phyloP scores from a whole-genome alignment of 331 rosid species.

The Stylosanthes scabra region DNA sequence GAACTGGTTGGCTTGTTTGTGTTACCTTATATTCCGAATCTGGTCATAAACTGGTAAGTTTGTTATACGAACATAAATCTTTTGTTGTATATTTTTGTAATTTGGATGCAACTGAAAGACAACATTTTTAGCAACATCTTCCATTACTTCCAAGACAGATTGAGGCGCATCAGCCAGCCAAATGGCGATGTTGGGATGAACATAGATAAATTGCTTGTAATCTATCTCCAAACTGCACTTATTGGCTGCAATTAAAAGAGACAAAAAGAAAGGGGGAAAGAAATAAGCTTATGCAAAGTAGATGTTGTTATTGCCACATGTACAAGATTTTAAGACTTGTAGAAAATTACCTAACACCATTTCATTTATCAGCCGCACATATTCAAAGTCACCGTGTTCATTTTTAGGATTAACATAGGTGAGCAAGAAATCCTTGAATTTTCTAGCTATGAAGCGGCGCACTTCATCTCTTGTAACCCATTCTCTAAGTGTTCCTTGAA shows the following conservation, averaged over 20 bases:
- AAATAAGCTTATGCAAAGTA: neutral
- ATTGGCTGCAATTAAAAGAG: slow-evolving; percentile 62
- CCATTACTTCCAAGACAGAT: slow-evolving; percentile 96
- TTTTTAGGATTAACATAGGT: slow-evolving; percentile 67
- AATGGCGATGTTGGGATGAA: slow-evolving; percentile 97
- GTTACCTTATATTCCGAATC: slow-evolving; percentile 93
- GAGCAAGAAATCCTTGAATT: slow-evolving; percentile 58
- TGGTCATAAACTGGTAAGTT: slow-evolving; percentile 93
- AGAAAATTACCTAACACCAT: slow-evolving; percentile 80
- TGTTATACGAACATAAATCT: slow-evolving; percentile 85
- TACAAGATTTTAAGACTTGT: neutral
- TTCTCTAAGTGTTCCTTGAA: slow-evolving; percentile 92
- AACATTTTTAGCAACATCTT: slow-evolving; percentile 92
- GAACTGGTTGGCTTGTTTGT: neutral
- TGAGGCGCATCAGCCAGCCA: slow-evolving; percentile 99
- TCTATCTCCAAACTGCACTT: slow-evolving; percentile 94
- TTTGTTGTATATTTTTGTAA: slow-evolving; percentile 83
- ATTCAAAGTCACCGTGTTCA: slow-evolving; percentile 71
- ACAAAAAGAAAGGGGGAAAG: neutral
- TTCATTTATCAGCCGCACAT: slow-evolving; percentile 86
- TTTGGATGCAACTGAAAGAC: slow-evolving; percentile 86
- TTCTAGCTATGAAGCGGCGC: slow-evolving; percentile 86
- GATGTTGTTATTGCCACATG: neutral
- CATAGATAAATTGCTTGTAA: slow-evolving; percentile 88
- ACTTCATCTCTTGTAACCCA: slow-evolving; percentile 98